Conservation (phyloP, 1,139 yeast genomes). For the Arxiozyma heterogenica region DNA sequence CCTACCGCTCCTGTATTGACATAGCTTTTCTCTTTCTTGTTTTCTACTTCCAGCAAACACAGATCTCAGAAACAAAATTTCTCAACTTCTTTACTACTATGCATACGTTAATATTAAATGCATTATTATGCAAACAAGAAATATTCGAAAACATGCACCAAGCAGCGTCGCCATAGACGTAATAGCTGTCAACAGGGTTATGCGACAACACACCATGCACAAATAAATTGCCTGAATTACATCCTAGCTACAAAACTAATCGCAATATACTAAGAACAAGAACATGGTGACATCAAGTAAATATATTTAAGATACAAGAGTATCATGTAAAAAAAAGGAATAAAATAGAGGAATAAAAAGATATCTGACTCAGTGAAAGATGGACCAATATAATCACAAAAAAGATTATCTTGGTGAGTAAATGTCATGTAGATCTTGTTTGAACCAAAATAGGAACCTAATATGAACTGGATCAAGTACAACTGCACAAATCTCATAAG, state of each 20-base stretch:
- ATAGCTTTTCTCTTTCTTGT: too few relatives aligned
- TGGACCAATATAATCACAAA: slow-evolving; percentile 53
- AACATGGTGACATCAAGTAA: background rate
- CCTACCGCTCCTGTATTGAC: too few relatives aligned
- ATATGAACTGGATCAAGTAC: slow-evolving; percentile 32
- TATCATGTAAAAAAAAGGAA: background rate
- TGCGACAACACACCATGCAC: too few relatives aligned
- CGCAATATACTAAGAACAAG: background rate
- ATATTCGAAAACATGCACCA: too few relatives aligned
- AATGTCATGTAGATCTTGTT: slow-evolving; percentile 66
- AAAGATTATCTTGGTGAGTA: slow-evolving; percentile 60
- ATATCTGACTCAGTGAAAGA: slow-evolving; percentile 47
- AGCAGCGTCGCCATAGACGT: too few relatives aligned
- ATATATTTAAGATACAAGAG: background rate
- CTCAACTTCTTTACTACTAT: background rate
- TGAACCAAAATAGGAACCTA: slow-evolving; percentile 93
- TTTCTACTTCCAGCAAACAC: background rate
- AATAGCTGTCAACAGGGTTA: too few relatives aligned
- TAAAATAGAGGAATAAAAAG: slow-evolving; percentile 5
- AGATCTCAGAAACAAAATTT: background rate
- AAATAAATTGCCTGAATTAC: too few relatives aligned
- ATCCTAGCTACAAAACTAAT: too few relatives aligned
- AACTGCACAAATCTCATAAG: background rate
- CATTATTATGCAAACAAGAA: too few relatives aligned
- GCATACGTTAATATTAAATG: too few relatives aligned